Percentiles rank a stretch among this genome's conserved stretches.
These are phyloP conservation scores for Corymbia maculata DNA, from an alignment of 345 rosid species.

Conservation along the genomic window DNA sequence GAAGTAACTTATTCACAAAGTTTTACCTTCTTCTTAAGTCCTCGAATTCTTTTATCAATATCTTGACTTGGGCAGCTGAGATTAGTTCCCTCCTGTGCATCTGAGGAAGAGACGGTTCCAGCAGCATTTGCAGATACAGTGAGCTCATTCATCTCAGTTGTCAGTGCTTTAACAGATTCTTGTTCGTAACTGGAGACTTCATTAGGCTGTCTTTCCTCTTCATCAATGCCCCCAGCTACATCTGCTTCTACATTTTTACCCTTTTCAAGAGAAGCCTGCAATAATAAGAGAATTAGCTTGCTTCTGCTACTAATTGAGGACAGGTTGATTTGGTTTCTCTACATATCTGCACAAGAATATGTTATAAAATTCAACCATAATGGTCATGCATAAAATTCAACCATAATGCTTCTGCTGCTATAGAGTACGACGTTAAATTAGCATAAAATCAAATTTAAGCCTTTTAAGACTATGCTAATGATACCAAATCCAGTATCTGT, in stretches of 20 bases:
- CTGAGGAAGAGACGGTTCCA: constrained; percentile 16
- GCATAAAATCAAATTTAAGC: not conserved
- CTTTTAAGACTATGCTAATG: not conserved
- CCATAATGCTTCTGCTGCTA: not conserved
- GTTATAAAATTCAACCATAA: not conserved
- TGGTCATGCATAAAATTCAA: not conserved
- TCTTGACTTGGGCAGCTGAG: constrained; percentile 38
- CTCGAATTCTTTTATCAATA: constrained; percentile 69
- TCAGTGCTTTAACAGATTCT: constrained; percentile 38
- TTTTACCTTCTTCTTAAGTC: constrained; percentile 85
- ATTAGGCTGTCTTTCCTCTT: constrained; percentile 15
- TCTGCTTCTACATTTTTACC: constrained; percentile 34
- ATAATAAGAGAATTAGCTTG: not conserved
- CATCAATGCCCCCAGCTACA: constrained; percentile 22
- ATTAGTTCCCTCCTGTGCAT: constrained; percentile 23
- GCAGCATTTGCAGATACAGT: constrained; percentile 43
- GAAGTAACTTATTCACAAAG: not conserved
- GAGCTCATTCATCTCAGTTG: constrained; percentile 60
- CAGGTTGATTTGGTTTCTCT: not conserved
- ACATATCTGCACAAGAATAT: not conserved
- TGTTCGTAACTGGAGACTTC: constrained; percentile 21
- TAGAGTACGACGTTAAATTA: not conserved
- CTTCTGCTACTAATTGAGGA: not conserved
- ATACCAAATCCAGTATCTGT: not conserved
- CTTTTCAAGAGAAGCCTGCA: constrained; percentile 72